phyloP scores from a whole-genome alignment of 2,329 filamentous ascomycete species.

The Claviceps arundinis region DNA sequence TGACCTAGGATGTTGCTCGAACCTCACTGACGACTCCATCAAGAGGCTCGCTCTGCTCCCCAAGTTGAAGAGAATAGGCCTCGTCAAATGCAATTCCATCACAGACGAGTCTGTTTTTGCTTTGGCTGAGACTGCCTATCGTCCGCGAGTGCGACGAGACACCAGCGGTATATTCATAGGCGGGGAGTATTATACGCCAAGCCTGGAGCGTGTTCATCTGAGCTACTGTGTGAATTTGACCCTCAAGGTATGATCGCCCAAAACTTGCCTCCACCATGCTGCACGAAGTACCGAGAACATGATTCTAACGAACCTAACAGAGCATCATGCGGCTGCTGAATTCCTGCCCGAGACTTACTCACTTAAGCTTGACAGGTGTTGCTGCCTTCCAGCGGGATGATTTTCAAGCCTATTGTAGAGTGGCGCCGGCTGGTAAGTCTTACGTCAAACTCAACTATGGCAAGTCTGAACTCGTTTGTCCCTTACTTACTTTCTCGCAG shows the following conservation, averaged over 20 bases:
- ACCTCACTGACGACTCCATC: constrained; percentile 79
- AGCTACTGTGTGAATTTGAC: constrained; percentile 87
- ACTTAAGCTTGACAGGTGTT: constrained; percentile 88
- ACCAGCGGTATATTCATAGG: constrained; percentile 31
- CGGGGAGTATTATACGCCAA: constrained; percentile 44
- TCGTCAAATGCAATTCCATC: constrained; percentile 87
- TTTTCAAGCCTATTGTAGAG: constrained; percentile 71
- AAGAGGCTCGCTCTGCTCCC: constrained; percentile 72
- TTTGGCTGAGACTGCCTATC: constrained; percentile 57
- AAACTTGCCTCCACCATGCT: not conserved
- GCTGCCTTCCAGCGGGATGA: constrained; percentile 80
- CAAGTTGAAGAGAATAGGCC: constrained; percentile 84
- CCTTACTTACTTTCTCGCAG: constrained; percentile 25
- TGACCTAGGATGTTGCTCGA: constrained; percentile 86
- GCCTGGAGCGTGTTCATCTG: constrained; percentile 84
- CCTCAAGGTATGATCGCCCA: constrained; percentile 48
- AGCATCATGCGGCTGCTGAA: constrained; percentile 84
- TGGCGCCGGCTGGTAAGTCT: constrained; percentile 57
- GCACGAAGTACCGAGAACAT: not conserved
- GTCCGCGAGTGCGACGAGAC: constrained; percentile 35
- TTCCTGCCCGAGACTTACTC: constrained; percentile 81
- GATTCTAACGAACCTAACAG: constrained; percentile 28
- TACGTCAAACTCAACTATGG: not conserved
- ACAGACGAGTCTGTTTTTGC: constrained; percentile 82
- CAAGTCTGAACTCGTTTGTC: not conserved